A percentile compares a stretch with the other conserved stretches of the same genome.
Conservation (phyloP, 768 basidiomycete species). For the Boletus tylopilopsis region DNA sequence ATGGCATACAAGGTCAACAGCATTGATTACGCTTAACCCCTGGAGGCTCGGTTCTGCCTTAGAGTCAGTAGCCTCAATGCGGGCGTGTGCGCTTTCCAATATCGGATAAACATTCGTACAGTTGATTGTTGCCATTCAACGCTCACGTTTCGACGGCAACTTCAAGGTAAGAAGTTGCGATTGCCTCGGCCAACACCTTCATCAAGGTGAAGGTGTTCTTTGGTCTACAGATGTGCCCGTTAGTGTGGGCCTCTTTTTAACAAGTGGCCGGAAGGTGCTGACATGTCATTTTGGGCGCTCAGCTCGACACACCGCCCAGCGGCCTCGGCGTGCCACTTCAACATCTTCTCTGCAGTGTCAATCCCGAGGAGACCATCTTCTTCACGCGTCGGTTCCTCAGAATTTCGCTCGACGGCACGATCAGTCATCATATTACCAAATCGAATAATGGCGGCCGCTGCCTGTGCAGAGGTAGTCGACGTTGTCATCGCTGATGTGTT, state of each 20-base stretch:
- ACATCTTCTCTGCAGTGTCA: conserved; percentile 80
- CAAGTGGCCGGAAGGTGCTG: conserved; percentile 30
- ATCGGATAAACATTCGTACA: not conserved
- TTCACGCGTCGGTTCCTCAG: conserved; percentile 70
- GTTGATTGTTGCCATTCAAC: not conserved
- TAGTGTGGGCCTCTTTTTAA: not conserved
- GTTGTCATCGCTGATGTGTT: conserved; percentile 56
- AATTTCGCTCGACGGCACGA: conserved; percentile 44
- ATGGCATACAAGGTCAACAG: conserved; percentile 85
- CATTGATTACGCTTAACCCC: conserved; percentile 57
- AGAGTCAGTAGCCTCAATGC: conserved; percentile 68
- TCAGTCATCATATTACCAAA: conserved; percentile 76
- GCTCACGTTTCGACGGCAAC: conserved; percentile 89
- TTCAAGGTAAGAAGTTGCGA: conserved; percentile 82
- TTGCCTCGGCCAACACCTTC: conserved; percentile 80
- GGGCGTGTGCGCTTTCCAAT: conserved; percentile 56
- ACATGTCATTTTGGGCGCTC: conserved; percentile 81
- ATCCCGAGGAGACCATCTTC: conserved; percentile 81
- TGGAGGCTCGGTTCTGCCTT: conserved; percentile 81
- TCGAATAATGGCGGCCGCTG: conserved; percentile 85
- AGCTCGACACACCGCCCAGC: conserved; percentile 93
- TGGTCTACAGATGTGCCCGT: conserved; percentile 47
- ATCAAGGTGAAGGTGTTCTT: conserved; percentile 86
- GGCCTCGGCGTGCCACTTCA: conserved; percentile 98
- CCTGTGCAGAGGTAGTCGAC: conserved; percentile 73